Percentiles rank a stretch among this genome's conserved stretches.
These are phyloP conservation scores for Macrolepiota albuminosa DNA, from an alignment of 768 basidiomycete genomes.

Conservation along the genomic window DNA sequence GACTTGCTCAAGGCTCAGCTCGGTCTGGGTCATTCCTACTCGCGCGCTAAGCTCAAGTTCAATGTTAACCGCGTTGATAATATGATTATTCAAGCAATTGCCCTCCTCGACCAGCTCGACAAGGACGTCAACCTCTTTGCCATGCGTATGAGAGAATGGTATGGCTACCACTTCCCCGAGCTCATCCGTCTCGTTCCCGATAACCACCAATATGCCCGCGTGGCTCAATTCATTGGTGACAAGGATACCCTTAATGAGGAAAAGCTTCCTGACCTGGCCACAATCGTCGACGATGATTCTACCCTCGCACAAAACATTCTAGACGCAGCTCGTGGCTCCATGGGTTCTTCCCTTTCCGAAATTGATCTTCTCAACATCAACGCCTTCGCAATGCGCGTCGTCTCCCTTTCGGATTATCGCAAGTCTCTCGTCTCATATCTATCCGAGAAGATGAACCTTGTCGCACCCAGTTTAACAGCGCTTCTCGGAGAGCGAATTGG, in stretches of 20 bases:
- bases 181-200: constrained; percentile 90
- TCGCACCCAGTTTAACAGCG: constrained; percentile 90
- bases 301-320: constrained; percentile 90
- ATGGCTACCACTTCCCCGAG: constrained; percentile 98
- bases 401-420: constrained; percentile 91
- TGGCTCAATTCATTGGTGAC: constrained; percentile 83
- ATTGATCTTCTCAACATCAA: constrained; percentile 96
- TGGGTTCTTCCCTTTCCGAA: constrained; percentile 88
- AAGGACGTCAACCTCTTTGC: constrained; percentile 99
- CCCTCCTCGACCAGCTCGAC: constrained; percentile 96
- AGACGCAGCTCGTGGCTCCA: constrained; percentile 90
- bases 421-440: constrained; percentile 85
- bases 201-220: constrained; percentile 89
- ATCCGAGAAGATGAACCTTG: constrained; percentile 95
- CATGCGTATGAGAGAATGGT: constrained; percentile 99
- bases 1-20: constrained; percentile 93
- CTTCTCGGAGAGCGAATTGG: constrained; percentile 90
- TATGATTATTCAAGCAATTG: constrained; percentile 99
- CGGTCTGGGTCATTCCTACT: constrained; percentile 96
- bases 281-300: constrained; percentile 78
- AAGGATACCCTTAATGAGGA: constrained; percentile 79
- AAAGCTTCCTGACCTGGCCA: constrained; percentile 72
- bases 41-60: constrained; percentile 96
- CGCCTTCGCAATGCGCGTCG: constrained; percentile 84
- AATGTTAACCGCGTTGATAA: constrained; percentile 95